These are phyloP conservation scores for Trichoderma atrobrunneum DNA, from an alignment of 2,329 filamentous ascomycete species.

Conservation along the genomic window DNA sequence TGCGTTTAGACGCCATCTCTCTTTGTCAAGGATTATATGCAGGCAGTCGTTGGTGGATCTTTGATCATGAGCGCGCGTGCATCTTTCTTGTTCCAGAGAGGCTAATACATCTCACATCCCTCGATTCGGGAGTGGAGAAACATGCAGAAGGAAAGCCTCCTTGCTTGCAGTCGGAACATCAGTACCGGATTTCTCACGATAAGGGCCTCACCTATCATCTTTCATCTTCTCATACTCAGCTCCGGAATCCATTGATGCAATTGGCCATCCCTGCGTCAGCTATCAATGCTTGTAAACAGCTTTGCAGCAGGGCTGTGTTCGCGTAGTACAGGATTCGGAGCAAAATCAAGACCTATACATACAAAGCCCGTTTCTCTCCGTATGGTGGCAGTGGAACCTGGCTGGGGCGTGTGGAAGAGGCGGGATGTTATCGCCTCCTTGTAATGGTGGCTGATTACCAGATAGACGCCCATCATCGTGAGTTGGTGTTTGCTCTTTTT, in stretches of 20 bases:
- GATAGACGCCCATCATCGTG: not conserved
- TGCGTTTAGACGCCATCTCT: not conserved
- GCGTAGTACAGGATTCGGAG: not conserved
- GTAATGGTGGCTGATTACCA: not conserved
- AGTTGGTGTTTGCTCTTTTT: slow-evolving; percentile 7
- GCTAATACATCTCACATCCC: not conserved
- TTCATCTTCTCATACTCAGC: not conserved
- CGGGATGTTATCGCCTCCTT: not conserved
- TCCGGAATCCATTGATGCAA: not conserved
- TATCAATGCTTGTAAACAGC: not conserved
- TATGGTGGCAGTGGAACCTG: not conserved
- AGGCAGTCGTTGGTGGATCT: not conserved
- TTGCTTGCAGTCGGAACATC: not conserved
- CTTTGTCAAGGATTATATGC: not conserved
- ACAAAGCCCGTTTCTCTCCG: not conserved
- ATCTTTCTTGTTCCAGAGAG: not conserved
- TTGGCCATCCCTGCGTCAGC: not conserved
- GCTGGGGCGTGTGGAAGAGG: not conserved
- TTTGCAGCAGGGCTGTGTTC: not conserved
- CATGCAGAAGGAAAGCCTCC: not conserved
- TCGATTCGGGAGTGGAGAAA: not conserved
- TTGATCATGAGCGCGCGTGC: not conserved
- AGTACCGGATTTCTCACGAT: not conserved
- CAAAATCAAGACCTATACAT: not conserved
- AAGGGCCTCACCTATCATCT: not conserved